Evolutionary conservation across 2,329 filamentous ascomycete species (phyloP), one percentile per base, ranked within the genome.

Genomic region (Coniochaeta ligniaria): DNA sequence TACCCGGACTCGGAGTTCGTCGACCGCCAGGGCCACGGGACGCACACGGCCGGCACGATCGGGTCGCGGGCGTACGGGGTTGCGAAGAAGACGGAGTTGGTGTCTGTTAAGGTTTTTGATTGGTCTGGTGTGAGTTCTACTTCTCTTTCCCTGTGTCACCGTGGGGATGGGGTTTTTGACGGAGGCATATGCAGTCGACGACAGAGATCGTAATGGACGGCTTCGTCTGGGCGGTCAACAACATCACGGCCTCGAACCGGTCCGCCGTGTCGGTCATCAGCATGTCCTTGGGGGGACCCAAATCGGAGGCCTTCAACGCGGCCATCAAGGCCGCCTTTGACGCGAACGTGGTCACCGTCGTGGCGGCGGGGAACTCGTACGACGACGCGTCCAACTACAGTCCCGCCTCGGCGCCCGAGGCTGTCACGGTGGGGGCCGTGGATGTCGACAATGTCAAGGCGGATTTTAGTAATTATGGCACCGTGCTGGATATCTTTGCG

Each of bases 381-480:
- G 26, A 11, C 45, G 33, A 36, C 22, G 55, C 24, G 24, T 14
- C n/a, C 8, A 20, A 20, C 58, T 28, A 50, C 50, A 74, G 74
- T 1, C 75, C 75, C 0, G 74, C 73, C 0, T 76, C 74, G 1
- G 71, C 69, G 2, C 59, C 71, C 8, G 62, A 66, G n/a, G 76
- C 76, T 24, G 71, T 81, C 52, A 79, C 76, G 1, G 75, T 81
- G 4, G 78, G 72, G 9, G 74, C 75, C 20, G 72, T 71, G 28
- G 68, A 70, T 36, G 28, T 50, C n/a, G 62, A 66, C 9, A 73
- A 76, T 65, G 59, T 58, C 14, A 66, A 70, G 2, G 73, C 76
- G 4, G 63, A 62, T 0, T 80, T 75, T 66, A 79, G 76, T 59
- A 83, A 83, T 72, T 82, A 69, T 38, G 80, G 80, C 16, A 43